Conservation (phyloP, 345 rosid species). For the Eucalyptus urophylla region DNA sequence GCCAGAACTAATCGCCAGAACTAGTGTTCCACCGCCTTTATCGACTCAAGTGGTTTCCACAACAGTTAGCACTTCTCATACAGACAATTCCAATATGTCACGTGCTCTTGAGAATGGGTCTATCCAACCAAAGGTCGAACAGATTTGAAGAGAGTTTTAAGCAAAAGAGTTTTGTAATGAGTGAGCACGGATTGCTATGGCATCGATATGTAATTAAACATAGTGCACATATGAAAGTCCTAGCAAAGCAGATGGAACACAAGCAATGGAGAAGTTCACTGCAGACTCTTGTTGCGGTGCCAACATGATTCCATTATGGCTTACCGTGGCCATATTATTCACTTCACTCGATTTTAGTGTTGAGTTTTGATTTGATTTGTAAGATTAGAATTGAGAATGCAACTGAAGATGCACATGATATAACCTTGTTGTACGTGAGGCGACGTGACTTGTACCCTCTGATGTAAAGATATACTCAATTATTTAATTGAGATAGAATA, state of each 20-base stretch:
- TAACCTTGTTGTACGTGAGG: neutral
- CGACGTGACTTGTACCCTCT: neutral
- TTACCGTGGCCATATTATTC: neutral
- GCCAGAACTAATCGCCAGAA: constrained; percentile 20
- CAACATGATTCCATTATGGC: neutral
- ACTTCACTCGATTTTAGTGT: neutral
- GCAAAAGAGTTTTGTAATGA: neutral
- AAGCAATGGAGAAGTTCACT: neutral
- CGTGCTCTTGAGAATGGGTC: constrained; percentile 27
- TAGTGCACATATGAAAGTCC: neutral
- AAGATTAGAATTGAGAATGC: neutral
- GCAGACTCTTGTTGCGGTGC: neutral
- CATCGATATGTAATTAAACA: neutral
- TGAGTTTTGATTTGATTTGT: neutral
- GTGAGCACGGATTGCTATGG: neutral
- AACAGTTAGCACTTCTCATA: constrained; percentile 1
- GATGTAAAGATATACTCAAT: neutral
- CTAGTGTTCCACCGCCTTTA: constrained; percentile 8
- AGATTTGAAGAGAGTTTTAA: neutral
- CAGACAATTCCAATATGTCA: constrained; percentile 15
- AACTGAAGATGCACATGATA: neutral
- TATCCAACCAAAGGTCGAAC: constrained; percentile 20
- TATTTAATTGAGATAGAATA: neutral
- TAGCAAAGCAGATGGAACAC: neutral
- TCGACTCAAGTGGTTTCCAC: constrained; percentile 16